These are phyloP conservation scores for Cornus florida DNA, from an alignment of 148 eudicot species.

Conservation along the genomic window DNA sequence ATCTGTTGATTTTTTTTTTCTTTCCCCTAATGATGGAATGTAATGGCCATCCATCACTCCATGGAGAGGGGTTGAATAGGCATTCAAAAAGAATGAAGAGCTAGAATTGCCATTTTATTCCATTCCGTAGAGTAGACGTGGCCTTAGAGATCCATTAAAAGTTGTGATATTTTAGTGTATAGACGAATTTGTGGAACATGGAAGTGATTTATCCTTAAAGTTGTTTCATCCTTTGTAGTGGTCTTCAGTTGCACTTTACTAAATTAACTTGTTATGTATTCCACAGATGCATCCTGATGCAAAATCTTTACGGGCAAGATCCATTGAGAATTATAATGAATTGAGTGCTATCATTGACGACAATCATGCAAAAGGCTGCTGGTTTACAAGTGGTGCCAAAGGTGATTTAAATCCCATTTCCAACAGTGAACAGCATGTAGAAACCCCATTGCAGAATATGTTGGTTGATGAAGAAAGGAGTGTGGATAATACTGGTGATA, in stretches of 20 bases:
- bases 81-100: no score
- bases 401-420: neutral
- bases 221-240: neutral
- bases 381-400: conserved; percentile 2
- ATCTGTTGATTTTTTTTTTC: no score
- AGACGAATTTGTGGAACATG: neutral
- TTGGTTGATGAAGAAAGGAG: conserved; percentile 2
- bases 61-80: no score
- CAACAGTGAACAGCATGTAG: conserved; percentile 8
- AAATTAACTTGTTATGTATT: neutral
- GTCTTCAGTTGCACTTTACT: neutral
- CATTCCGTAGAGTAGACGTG: neutral
- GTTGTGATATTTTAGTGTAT: neutral
- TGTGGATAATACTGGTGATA: conserved; percentile 5
- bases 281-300: conserved; percentile 16
- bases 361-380: neutral
- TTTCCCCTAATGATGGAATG: no score
- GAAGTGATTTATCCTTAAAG: neutral
- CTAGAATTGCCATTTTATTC: no score
- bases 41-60: no score
- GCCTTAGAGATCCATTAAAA: neutral
- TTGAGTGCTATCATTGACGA: conserved; percentile 6
- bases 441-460: conserved; percentile 4
- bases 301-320: conserved; percentile 9
- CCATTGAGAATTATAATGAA: conserved; percentile 7